Evolutionary conservation across 495 filamentous ascomycete species (phyloP).

Genomic region (Xylaria castorea): DNA sequence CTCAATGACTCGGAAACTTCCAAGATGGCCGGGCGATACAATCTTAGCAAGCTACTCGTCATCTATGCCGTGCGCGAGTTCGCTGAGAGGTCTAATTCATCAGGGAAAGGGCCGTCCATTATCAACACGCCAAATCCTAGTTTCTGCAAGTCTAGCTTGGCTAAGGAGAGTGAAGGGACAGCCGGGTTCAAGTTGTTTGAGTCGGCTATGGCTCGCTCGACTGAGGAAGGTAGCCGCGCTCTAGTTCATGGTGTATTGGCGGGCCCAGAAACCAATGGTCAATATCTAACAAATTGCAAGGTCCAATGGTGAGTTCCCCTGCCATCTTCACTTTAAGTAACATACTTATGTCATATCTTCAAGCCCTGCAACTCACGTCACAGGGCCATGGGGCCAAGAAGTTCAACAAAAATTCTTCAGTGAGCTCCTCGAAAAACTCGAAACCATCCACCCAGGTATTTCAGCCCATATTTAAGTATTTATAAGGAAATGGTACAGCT

Average conservation of each 20-base stretch:
- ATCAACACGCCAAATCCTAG: conserved; percentile 24
- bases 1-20: conserved; percentile 28
- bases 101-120: conserved; percentile 9
- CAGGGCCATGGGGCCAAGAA: conserved; percentile 37
- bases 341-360: background rate
- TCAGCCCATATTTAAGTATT: conserved; percentile 30
- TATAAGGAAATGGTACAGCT: background rate
- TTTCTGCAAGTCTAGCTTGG: conserved; percentile 29
- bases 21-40: conserved; percentile 24
- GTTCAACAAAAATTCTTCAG: conserved; percentile 59
- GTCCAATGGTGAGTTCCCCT: conserved; percentile 35
- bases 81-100: conserved; percentile 15
- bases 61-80: conserved; percentile 20
- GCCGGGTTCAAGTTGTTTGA: conserved; percentile 28
- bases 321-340: background rate
- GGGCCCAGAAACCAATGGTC: conserved; percentile 43
- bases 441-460: conserved; percentile 55
- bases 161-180: conserved; percentile 15
- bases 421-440: conserved; percentile 58
- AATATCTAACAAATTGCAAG: conserved; percentile 45
- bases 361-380: conserved; percentile 48
- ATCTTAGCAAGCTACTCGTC: conserved; percentile 26
- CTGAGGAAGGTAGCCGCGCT: conserved; percentile 47
- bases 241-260: conserved; percentile 43
- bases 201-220: conserved; percentile 43